phyloP scores from a whole-genome alignment of 192 early-diverging fungal species.

The Backusella morwellensis region DNA sequence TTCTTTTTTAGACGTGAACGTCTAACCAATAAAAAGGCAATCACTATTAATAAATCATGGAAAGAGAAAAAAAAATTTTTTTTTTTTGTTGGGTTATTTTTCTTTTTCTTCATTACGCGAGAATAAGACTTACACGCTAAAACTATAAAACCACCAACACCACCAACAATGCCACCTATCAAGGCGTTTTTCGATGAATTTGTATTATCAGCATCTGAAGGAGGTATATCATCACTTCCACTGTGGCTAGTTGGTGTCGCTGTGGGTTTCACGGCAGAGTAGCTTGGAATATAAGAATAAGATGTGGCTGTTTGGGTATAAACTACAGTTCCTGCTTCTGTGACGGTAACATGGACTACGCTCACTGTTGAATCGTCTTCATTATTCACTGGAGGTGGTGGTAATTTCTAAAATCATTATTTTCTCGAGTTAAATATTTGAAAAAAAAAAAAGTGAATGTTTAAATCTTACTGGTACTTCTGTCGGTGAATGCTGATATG shows the following conservation, averaged over 20 bases:
- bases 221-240: neutral
- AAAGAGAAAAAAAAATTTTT: neutral
- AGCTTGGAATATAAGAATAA: neutral
- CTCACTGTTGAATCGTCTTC: neutral
- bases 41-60: neutral
- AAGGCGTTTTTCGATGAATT: neutral
- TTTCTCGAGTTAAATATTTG: neutral
- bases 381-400: neutral
- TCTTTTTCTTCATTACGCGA: neutral
- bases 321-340: neutral
- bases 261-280: neutral
- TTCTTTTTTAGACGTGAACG: neutral
- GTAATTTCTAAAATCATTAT: neutral
- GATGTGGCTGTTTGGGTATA: conserved; percentile 2
- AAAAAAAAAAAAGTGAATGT: neutral
- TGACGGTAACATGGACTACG: neutral
- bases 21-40: conserved; percentile 1
- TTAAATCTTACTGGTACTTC: neutral
- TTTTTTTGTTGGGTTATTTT: neutral
- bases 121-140: neutral
- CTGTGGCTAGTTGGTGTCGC: neutral
- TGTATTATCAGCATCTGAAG: neutral
- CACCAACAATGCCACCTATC: neutral
- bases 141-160: neutral
- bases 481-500: neutral